These are phyloP conservation scores for Pisolithus tinctorius DNA, from an alignment of 768 basidiomycete species.

Conservation along the genomic window DNA sequence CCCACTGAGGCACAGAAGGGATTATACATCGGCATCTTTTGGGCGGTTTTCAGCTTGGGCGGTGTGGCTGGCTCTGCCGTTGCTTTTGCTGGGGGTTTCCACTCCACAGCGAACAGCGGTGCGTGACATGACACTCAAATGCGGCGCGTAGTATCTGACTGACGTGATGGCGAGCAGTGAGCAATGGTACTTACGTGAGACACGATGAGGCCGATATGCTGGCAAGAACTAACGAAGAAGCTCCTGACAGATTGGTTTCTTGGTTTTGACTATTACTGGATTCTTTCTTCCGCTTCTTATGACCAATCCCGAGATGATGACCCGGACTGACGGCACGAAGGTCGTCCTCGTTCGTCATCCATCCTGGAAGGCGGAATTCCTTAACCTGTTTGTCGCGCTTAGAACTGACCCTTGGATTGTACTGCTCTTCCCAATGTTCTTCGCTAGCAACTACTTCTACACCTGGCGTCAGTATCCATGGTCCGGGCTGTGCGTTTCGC, in stretches of 20 bases:
- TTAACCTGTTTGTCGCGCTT: constrained; percentile 60
- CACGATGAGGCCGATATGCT: neutral
- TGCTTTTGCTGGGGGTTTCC: constrained; percentile 64
- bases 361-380: constrained; percentile 70
- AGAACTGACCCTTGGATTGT: constrained; percentile 67
- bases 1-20: constrained; percentile 54
- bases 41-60: constrained; percentile 74
- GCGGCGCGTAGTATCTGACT: neutral
- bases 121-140: neutral
- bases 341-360: constrained; percentile 55
- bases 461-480: constrained; percentile 58
- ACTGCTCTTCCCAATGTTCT: constrained; percentile 80
- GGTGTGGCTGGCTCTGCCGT: constrained; percentile 75
- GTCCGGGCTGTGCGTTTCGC: neutral
- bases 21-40: constrained; percentile 44
- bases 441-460: constrained; percentile 80
- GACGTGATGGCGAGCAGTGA: constrained; percentile 32
- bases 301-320: constrained; percentile 65
- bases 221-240: constrained; percentile 1
- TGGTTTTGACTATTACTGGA: constrained; percentile 65
- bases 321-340: constrained; percentile 68
- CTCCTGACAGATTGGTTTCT: constrained; percentile 58
- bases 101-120: constrained; percentile 41
- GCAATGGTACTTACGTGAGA: constrained; percentile 71
- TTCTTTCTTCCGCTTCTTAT: constrained; percentile 58